These are phyloP conservation scores for Drosera capensis DNA, from an alignment of 148 eudicot genomes.

Conservation along the genomic window DNA sequence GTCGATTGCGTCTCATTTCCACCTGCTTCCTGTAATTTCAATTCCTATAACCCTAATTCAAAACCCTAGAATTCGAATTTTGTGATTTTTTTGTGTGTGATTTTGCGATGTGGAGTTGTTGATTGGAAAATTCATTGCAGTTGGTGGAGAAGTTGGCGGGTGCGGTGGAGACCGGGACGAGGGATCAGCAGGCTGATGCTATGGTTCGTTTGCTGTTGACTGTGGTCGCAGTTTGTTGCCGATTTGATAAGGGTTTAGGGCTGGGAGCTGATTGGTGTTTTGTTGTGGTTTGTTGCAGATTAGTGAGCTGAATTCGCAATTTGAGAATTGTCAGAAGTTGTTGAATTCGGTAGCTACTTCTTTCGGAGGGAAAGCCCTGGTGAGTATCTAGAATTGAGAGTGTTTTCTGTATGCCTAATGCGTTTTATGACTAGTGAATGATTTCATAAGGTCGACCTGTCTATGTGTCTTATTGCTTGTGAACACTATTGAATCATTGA, in stretches of 20 bases:
- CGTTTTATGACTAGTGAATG: neutral
- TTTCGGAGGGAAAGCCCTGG: conserved; percentile 55
- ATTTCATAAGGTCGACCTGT: neutral
- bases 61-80: conserved; percentile 4
- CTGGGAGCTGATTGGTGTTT: conserved; percentile 2
- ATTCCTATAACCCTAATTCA: too few species aligned
- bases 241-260: neutral
- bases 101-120: neutral
- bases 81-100: conserved; percentile 5
- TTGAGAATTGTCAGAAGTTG: conserved; percentile 89
- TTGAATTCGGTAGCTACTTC: conserved; percentile 61
- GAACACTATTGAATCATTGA: too few species aligned
- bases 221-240: neutral
- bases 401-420: neutral
- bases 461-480: too few species aligned
- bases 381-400: conserved; percentile 9
- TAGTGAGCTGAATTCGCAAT: conserved; percentile 49
- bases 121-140: conserved; percentile 18
- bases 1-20: conserved; percentile 80
- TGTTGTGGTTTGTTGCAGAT: conserved; percentile 28
- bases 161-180: conserved; percentile 54
- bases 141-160: conserved; percentile 91
- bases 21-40: conserved; percentile 38
- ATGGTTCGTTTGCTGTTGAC: conserved; percentile 22
- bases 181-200: conserved; percentile 81